A percentile compares a stretch with the other conserved stretches of the same genome.
Evolutionary conservation across 2,329 filamentous ascomycete genomes (phyloP).

Genomic region (Fusarium staphyleae): DNA sequence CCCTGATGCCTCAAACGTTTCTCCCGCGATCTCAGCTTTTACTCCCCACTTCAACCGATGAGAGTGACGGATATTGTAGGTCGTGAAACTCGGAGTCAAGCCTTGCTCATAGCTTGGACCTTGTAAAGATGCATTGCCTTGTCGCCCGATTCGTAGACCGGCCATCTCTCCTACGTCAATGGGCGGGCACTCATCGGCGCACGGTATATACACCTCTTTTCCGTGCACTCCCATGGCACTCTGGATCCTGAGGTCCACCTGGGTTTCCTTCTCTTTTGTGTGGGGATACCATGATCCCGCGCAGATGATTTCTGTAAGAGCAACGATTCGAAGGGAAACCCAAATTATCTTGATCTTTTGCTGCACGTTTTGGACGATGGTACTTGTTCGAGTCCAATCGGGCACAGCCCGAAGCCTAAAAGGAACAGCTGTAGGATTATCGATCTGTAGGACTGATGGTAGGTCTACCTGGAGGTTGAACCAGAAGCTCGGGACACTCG

Average conservation of each 20-base stretch:
- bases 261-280: not conserved
- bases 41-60: slow-evolving; percentile 35
- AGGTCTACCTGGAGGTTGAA: slow-evolving; percentile 40
- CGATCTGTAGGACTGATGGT: slow-evolving; percentile 44
- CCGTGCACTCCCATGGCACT: not conserved
- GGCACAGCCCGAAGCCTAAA: slow-evolving; percentile 32
- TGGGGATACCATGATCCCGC: slow-evolving; percentile 4
- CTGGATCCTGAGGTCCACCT: slow-evolving; percentile 2
- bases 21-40: not conserved
- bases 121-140: not conserved
- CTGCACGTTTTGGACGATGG: slow-evolving; percentile 8
- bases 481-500: slow-evolving; percentile 44
- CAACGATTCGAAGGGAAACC: slow-evolving; percentile 9
- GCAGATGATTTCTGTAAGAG: slow-evolving; percentile 12
- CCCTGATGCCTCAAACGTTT: not conserved
- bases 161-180: slow-evolving; percentile 19
- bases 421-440: slow-evolving; percentile 33
- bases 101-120: not conserved
- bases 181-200: not conserved
- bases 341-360: slow-evolving; percentile 26
- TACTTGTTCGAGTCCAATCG: slow-evolving; percentile 17
- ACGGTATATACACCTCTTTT: slow-evolving; percentile 8
- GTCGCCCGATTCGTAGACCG: slow-evolving; percentile 1
- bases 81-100: slow-evolving; percentile 34
- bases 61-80: slow-evolving; percentile 38